Percentiles rank a stretch among this genome's conserved stretches.
phyloP scores from a whole-genome alignment of 306 rosid species.

The Begonia fuchsioides region DNA sequence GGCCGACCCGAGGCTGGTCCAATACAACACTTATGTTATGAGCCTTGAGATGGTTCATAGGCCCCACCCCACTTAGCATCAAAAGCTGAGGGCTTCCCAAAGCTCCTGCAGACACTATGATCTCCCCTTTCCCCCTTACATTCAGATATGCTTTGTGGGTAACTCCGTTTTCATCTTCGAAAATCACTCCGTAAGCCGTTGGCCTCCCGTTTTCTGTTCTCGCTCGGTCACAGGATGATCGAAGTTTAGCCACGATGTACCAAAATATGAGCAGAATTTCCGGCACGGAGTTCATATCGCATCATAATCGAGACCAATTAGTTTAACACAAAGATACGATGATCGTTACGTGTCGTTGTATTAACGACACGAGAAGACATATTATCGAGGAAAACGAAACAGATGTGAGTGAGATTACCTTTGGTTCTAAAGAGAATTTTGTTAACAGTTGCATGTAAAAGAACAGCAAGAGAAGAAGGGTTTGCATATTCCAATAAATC shows the following conservation, averaged over 20 bases:
- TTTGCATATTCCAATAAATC: slow-evolving; percentile 48
- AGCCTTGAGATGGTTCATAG: slow-evolving; percentile 26
- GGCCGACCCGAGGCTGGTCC: slow-evolving; percentile 49
- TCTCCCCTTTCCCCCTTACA: slow-evolving; percentile 20
- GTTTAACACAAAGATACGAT: no score
- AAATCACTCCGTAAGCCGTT: slow-evolving; percentile 40
- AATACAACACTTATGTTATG: slow-evolving; percentile 27
- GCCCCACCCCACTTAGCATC: slow-evolving; percentile 59
- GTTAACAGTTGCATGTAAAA: slow-evolving; percentile 46
- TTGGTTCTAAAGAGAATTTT: slow-evolving; percentile 25
- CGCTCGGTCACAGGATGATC: no score
- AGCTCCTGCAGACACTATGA: slow-evolving; percentile 52
- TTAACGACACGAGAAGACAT: no score
- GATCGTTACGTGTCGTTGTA: no score
- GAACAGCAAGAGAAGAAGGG: slow-evolving; percentile 30
- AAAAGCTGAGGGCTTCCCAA: slow-evolving; percentile 74
- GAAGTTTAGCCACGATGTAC: no score
- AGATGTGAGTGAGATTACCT: slow-evolving; percentile 14
- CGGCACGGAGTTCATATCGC: no score
- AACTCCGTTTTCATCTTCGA: slow-evolving; percentile 24
- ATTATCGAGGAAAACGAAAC: no score
- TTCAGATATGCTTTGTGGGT: slow-evolving; percentile 33
- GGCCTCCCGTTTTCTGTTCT: slow-evolving; percentile 30
- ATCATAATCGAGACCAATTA: no score
- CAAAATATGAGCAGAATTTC: no score